These are phyloP conservation scores for Mycena vulgaris DNA, from an alignment of 768 basidiomycete species.

Conservation along the genomic window DNA sequence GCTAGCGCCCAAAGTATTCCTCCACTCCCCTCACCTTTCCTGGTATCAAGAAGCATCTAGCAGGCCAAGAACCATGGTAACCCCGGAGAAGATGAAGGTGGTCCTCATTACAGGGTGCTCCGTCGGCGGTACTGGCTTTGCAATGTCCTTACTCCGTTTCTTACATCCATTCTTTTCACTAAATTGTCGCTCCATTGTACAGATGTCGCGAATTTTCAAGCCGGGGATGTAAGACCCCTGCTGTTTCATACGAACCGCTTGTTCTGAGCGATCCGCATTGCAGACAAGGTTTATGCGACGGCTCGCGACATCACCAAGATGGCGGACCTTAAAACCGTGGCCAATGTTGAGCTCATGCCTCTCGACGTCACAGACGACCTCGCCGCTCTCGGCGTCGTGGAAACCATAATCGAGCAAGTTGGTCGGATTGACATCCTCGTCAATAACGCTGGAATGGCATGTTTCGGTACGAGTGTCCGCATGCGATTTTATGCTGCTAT, in stretches of 20 bases:
- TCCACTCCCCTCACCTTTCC: too few species aligned
- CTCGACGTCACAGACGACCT: slow-evolving; percentile 10
- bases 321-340: neutral
- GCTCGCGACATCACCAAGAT: slow-evolving; percentile 6
- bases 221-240: slow-evolving; percentile 1
- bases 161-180: neutral
- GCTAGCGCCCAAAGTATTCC: too few species aligned
- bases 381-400: neutral
- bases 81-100: neutral
- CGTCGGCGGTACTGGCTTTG: slow-evolving; percentile 8
- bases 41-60: too few species aligned
- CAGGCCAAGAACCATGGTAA: too few species aligned
- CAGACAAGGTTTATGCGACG: slow-evolving; percentile 23
- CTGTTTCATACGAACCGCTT: neutral
- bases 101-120: slow-evolving; percentile 22
- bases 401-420: neutral
- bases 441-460: slow-evolving; percentile 19
- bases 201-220: slow-evolving; percentile 16
- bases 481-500: too few species aligned
- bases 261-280: neutral
- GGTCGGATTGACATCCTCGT: slow-evolving; percentile 16
- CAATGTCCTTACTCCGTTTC: neutral
- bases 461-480: neutral
- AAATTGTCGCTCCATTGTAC: neutral
- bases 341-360: slow-evolving; percentile 15